Evolutionary conservation across 1,284 basidiomycete genomes (phyloP), one percentile per base, ranked within the genome.

Genomic region (Caloboletus firmus): DNA sequence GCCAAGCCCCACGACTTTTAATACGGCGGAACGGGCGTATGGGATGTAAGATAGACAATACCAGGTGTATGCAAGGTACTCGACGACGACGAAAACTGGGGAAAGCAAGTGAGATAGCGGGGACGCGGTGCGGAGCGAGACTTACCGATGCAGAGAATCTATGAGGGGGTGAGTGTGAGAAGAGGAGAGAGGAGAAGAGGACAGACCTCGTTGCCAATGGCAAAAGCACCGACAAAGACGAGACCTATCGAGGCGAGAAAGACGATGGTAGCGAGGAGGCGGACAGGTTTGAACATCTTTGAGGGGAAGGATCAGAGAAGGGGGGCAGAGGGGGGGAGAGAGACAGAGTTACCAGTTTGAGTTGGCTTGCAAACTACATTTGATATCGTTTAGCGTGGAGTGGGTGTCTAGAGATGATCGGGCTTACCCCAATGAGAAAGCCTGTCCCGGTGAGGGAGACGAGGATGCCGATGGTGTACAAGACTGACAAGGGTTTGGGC

Each of bases 231-330:
- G 32, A 95, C 82, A 56, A 95, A 92, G 43, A 91, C 85, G 59
- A 94, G 78, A 15, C 72, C 85, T 62, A 95, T 90, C 18, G 87
- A 84, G 2, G 72, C 85, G 4, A 97, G 68, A 72, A 97, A 85
- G 34, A 95, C 67, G 53, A 94, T 70, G 0, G 92, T 87, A 0
- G 95, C 94, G 12, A 91, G 74, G n/a, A 96, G 74, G 51, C 94
- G 89, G 22, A 95, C 83, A 46, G 91, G 89, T 72, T 95, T 93
- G 80, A 96, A 96, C 93, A 95, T 95, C 90, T 93, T 61, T n/a
- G 11, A 43, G 6, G 2, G 9, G 4, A 6, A 18, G 28, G 32
- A 49, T 59, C 31, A 56, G 47, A 60, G 6, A 10, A 17, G n/a
- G 26, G 24, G 24, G 20, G 18, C 34, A 6, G 18, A 24, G 20